Percentiles rank a stretch among this genome's conserved stretches.
Evolutionary conservation across 75 land plant species (phyloP).

Genomic region (Sequoia sempervirens): DNA sequence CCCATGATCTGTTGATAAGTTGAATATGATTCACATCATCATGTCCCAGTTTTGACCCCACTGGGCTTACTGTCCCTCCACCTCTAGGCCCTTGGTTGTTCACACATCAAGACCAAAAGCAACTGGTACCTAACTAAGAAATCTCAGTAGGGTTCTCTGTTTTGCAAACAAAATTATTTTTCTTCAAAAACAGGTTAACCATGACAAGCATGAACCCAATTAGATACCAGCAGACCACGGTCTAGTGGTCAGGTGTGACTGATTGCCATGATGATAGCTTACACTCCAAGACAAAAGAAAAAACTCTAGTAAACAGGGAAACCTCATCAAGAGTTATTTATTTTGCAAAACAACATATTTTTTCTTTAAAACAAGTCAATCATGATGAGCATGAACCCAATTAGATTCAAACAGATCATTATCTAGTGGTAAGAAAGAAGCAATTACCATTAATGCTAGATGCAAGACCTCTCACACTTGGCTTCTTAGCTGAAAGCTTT

Average conservation of each 20-base stretch:
- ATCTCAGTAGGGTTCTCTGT: background rate
- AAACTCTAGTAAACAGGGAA: background rate
- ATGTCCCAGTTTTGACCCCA: background rate
- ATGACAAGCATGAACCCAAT: background rate
- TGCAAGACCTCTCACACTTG: background rate
- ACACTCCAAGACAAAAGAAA: background rate
- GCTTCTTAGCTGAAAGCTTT: background rate
- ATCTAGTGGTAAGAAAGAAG: background rate
- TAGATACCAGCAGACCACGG: background rate
- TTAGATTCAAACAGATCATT: background rate
- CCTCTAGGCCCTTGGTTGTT: background rate
- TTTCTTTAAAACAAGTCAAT: background rate
- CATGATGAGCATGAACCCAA: background rate
- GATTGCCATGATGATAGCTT: background rate
- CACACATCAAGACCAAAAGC: background rate
- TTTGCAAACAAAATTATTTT: background rate
- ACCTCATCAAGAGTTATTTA: background rate
- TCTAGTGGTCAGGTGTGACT: background rate
- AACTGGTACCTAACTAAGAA: background rate
- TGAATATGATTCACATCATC: background rate
- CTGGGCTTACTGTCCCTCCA: background rate
- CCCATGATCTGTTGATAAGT: background rate
- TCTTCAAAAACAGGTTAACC: background rate
- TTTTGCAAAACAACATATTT: background rate
- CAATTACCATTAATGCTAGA: background rate